Evolutionary conservation across 495 filamentous ascomycete genomes (phyloP).

Genomic region (Neurospora cerealis): DNA sequence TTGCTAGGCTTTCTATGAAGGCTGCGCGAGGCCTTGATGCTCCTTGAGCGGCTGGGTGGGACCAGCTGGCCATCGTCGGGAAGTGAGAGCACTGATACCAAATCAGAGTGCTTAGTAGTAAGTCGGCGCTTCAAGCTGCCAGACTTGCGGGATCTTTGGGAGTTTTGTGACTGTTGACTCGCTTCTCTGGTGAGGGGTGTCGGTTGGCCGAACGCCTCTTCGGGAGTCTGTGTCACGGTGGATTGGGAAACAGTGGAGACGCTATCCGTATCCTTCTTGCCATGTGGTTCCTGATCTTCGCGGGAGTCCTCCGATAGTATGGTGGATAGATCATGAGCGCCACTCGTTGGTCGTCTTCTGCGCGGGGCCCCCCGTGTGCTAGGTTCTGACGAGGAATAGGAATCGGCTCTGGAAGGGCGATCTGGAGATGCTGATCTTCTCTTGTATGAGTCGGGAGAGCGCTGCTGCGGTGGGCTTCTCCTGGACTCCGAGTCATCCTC

Average conservation of each 20-base stretch:
- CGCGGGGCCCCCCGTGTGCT: constrained; percentile 16
- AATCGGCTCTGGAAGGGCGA: constrained; percentile 24
- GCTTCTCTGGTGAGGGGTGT: constrained; percentile 27
- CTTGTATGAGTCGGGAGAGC: constrained; percentile 16
- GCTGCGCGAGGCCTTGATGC: constrained; percentile 59
- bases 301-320: constrained; percentile 57
- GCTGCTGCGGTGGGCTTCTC: constrained; percentile 11
- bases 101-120: constrained; percentile 87
- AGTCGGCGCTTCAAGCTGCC: constrained; percentile 57
- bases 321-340: constrained; percentile 60
- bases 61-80: constrained; percentile 47
- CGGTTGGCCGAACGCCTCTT: constrained; percentile 22
- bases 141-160: constrained; percentile 13
- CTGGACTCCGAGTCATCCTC: constrained; percentile 16
- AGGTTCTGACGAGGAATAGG: constrained; percentile 17
- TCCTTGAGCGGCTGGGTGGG: constrained; percentile 37
- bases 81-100: constrained; percentile 83
- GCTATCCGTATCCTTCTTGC: constrained; percentile 31
- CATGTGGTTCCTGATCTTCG: constrained; percentile 10
- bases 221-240: constrained; percentile 37
- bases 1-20: constrained; percentile 60
- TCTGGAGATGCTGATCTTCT: constrained; percentile 22
- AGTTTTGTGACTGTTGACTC: constrained; percentile 16
- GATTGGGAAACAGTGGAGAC: constrained; percentile 37
- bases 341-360: constrained; percentile 51